phyloP scores from a whole-genome alignment of 208 protist genomes.

The Leishmania guyanensis region DNA sequence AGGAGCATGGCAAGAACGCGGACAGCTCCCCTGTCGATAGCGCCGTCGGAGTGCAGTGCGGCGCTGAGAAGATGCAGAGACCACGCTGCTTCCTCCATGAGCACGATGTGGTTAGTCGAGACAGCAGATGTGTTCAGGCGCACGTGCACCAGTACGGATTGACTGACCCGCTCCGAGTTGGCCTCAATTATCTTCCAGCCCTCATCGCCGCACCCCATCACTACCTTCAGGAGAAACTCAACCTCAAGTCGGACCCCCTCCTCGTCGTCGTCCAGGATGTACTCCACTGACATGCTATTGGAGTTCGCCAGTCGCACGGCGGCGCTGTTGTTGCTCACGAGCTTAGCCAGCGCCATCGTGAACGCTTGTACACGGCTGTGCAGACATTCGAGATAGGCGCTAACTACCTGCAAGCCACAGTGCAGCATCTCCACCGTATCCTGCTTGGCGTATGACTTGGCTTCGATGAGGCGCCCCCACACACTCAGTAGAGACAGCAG shows the following conservation, averaged over 20 bases:
- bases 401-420: slow-evolving; percentile 16
- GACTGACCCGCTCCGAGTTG: slow-evolving; percentile 9
- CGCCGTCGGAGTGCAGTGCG: slow-evolving; percentile 22
- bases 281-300: slow-evolving; percentile 16
- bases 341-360: slow-evolving; percentile 14
- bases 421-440: slow-evolving; percentile 20
- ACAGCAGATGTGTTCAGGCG: background rate
- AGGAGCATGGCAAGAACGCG: slow-evolving; percentile 26
- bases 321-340: slow-evolving; percentile 11
- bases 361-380: slow-evolving; percentile 28
- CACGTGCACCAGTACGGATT: slow-evolving; percentile 13
- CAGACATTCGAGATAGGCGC: slow-evolving; percentile 26
- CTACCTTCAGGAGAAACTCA: slow-evolving; percentile 42
- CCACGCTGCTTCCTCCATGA: slow-evolving; percentile 33
- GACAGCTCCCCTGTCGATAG: slow-evolving; percentile 17
- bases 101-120: slow-evolving; percentile 16
- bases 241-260: slow-evolving; percentile 49
- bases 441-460: slow-evolving; percentile 27
- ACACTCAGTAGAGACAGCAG: slow-evolving; percentile 38
- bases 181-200: slow-evolving; percentile 29
- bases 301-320: background rate
- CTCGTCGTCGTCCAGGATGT: slow-evolving; percentile 46
- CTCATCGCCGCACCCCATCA: slow-evolving; percentile 39
- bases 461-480: slow-evolving; percentile 41
- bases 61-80: slow-evolving; percentile 35